Evolutionary conservation across 345 rosid species (phyloP), one percentile per base, ranked within the genome.

Genomic region (Ceriops decandra): DNA sequence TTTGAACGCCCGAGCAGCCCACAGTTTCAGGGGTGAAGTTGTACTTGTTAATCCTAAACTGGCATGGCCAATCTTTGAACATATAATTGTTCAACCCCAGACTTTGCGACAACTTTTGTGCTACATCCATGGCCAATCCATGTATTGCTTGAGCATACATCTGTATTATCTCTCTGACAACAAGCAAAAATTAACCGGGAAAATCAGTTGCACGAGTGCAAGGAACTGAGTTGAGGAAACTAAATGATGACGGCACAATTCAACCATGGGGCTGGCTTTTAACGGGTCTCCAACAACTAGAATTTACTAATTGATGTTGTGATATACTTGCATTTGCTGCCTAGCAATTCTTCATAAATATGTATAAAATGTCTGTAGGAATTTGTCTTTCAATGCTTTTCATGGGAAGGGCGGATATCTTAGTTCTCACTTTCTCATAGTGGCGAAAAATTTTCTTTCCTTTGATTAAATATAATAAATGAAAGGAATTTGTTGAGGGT

Each of bases 31-130:
- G 88, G 57, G 87, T 73, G 71, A 93, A 93, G 78, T 81, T 80
- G 77, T 84, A 89, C 74, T 84, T 90, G 78, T 89, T 93, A 30
- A 93, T 89, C 84, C 98, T 82, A 42, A 89, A 93, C 70, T 90
- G 91, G 76, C 89, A 85, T 15, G 90, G 83, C 98, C 98, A 93
- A 51, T 70, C 86, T 67, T 68, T 68, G 73, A 86, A 91, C 36
- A 62, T 63, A 22, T 79, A 62, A 17, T 68, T 77, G 7, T 56
- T 71, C 71, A 81, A 53, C 17, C 87, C 91, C 71, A 87, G 58
- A 72, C 89, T 82, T 59, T 85, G 80, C 9, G 86, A 95, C 62
- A 91, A 46, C 32, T 82, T 88, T 6, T 74, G 70, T 0, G 84
- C 87, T 57, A 93, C 30, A 66, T 87, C 82, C 73, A 71, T 81